Evolutionary conservation across 345 rosid species (phyloP).

Genomic region (Acer yangbiense): DNA sequence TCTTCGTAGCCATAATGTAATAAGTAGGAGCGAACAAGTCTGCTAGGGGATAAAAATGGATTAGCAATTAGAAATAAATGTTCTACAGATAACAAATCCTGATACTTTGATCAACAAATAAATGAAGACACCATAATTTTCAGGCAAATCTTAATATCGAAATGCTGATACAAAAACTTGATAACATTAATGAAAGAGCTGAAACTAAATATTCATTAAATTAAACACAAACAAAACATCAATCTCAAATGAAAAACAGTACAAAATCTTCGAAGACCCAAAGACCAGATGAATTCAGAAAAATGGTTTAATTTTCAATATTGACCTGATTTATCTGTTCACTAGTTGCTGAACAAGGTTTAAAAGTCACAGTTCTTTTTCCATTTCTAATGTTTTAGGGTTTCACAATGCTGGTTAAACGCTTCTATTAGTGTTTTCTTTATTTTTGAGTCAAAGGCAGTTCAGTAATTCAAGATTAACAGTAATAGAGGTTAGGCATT

Average conservation of each 20-base stretch:
- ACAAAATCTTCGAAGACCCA: background rate
- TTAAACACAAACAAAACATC: background rate
- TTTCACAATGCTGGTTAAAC: background rate
- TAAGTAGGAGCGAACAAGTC: slow-evolving; percentile 88
- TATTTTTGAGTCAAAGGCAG: background rate
- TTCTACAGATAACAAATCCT: background rate
- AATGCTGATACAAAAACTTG: background rate
- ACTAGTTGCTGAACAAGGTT: slow-evolving; percentile 10
- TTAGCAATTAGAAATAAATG: background rate
- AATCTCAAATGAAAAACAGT: background rate
- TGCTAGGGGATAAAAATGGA: slow-evolving; percentile 34
- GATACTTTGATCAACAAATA: background rate
- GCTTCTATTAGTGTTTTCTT: background rate
- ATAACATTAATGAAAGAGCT: background rate
- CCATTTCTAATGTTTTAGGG: background rate
- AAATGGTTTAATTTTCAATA: background rate
- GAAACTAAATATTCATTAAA: background rate
- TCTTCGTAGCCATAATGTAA: slow-evolving; percentile 94
- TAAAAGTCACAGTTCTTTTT: background rate
- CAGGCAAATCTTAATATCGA: background rate
- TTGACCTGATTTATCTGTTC: background rate
- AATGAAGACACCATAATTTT: background rate
- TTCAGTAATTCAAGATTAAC: background rate
- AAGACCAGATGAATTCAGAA: background rate
- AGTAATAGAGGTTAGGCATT: background rate